These are phyloP conservation scores for Ogataea methylovora DNA, from an alignment of 805 yeast species.

Conservation along the genomic window DNA sequence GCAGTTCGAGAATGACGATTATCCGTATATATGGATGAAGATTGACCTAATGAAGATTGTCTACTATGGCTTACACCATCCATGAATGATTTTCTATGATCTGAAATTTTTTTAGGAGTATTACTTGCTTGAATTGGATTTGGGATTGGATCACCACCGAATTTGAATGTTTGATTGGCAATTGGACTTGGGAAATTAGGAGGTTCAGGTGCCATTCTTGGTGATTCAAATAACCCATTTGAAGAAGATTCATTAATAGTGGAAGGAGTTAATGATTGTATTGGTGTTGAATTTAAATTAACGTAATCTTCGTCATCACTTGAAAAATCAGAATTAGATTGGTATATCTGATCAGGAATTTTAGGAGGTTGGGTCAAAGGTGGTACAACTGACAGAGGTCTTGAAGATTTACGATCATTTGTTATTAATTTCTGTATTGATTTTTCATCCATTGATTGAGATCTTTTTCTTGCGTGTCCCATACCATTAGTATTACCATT, in stretches of 20 bases:
- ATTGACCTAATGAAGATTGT: slow-evolving; percentile 19
- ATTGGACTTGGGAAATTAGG: slow-evolving; percentile 32
- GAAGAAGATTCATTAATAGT: too few relatives aligned
- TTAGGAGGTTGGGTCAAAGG: slow-evolving; percentile 8
- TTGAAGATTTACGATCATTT: slow-evolving; percentile 4
- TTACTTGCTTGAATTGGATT: too few relatives aligned
- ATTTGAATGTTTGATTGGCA: slow-evolving; percentile 12
- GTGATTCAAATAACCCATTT: slow-evolving; percentile 42
- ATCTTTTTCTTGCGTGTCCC: slow-evolving; percentile 39
- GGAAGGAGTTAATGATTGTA: background rate
- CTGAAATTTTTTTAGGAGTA: too few relatives aligned
- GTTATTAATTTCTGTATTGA: background rate
- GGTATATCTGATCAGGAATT: background rate
- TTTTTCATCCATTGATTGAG: slow-evolving; percentile 42
- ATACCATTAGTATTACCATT: background rate
- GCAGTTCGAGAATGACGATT: slow-evolving; percentile 25
- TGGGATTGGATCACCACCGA: slow-evolving; percentile 15
- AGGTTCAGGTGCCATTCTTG: slow-evolving; percentile 69
- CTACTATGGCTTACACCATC: slow-evolving; percentile 16
- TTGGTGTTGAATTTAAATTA: background rate
- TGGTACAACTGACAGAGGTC: slow-evolving; percentile 14
- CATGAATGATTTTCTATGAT: slow-evolving; percentile 6
- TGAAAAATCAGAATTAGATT: slow-evolving; percentile 1
- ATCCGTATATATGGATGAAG: slow-evolving; percentile 39
- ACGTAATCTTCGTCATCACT: slow-evolving; percentile 5